phyloP scores from a whole-genome alignment of 192 early-diverging fungal species.

The Mortierella claussenii region DNA sequence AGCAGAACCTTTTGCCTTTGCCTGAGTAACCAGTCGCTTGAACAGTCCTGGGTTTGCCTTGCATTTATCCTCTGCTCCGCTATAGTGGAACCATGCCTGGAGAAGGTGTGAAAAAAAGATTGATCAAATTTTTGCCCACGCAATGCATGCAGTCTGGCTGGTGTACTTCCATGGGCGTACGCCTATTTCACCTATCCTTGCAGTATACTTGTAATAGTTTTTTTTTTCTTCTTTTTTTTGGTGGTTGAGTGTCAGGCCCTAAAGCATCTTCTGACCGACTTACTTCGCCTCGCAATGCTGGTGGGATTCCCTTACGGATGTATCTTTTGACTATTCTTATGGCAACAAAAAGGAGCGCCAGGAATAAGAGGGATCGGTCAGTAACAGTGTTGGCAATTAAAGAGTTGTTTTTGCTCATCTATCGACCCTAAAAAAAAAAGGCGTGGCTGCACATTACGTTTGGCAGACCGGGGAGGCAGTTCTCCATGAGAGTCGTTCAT shows the following conservation, averaged over 20 bases:
- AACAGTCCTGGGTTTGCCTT: slow-evolving; percentile 68
- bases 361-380: too few relatives aligned
- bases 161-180: too few relatives aligned
- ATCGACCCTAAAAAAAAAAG: background rate
- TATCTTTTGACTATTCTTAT: slow-evolving; percentile 76
- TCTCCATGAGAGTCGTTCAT: slow-evolving; percentile 57
- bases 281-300: slow-evolving; percentile 69
- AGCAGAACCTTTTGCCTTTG: slow-evolving; percentile 57
- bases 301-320: slow-evolving; percentile 83
- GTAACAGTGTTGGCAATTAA: too few relatives aligned
- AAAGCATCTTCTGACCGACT: too few relatives aligned
- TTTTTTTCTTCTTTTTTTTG: background rate
- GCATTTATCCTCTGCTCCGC: slow-evolving; percentile 71
- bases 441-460: slow-evolving; percentile 55
- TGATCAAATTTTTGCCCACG: too few relatives aligned
- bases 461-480: slow-evolving; percentile 54
- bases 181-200: too few relatives aligned
- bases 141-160: too few relatives aligned
- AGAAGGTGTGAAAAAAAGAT: background rate
- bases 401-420: too few relatives aligned
- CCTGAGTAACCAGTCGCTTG: slow-evolving; percentile 54
- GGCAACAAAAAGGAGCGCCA: too few relatives aligned
- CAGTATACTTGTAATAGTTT: too few relatives aligned
- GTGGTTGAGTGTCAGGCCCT: too few relatives aligned
- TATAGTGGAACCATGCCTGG: slow-evolving; percentile 76